Percentiles rank a stretch among this genome's conserved stretches.
phyloP scores from a whole-genome alignment of 352 stramenopile genomes.

The Pilasporangium apinafurcum region DNA sequence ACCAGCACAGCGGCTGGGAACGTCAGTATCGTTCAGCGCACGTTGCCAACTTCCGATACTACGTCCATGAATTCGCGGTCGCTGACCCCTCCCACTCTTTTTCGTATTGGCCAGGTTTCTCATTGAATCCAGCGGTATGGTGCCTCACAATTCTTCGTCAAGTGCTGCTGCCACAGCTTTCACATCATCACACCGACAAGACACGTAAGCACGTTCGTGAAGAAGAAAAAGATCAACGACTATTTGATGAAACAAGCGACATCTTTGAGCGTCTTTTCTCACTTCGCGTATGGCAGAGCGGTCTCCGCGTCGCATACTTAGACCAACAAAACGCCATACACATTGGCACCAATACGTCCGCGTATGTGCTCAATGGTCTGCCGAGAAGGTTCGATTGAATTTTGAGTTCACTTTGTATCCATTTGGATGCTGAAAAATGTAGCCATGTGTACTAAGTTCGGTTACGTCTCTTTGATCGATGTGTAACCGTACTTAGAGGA shows the following conservation, averaged over 20 bases:
- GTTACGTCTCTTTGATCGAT: too few species aligned
- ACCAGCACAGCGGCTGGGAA: conserved; percentile 28
- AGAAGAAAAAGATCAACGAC: too few species aligned
- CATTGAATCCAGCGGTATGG: conserved; percentile 45
- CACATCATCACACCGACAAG: too few species aligned
- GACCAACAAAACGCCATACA: conserved; percentile 4
- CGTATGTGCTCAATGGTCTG: conserved; percentile 25
- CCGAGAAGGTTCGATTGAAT: conserved; percentile 17
- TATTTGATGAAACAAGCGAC: conserved; percentile 14
- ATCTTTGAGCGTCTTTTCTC: conserved; percentile 26
- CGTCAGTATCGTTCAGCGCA: neutral
- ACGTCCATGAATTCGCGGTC: conserved; percentile 44
- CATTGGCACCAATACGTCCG: conserved; percentile 19
- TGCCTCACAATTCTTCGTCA: conserved; percentile 10
- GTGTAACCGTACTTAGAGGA: too few species aligned
- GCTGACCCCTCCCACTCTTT: conserved; percentile 32
- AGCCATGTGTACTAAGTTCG: too few species aligned
- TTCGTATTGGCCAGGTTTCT: conserved; percentile 51
- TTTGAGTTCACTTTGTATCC: too few species aligned
- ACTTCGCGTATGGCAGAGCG: conserved; percentile 14
- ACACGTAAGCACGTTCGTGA: too few species aligned
- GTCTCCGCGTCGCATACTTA: conserved; percentile 14
- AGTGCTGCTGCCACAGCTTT: conserved; percentile 1
- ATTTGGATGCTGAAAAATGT: too few species aligned
- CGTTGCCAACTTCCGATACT: conserved; percentile 18